Percentiles rank a stretch among this genome's conserved stretches.
These are phyloP conservation scores for Euphorbia schlechtendalii DNA, from an alignment of 441 rosid species.

Conservation along the genomic window DNA sequence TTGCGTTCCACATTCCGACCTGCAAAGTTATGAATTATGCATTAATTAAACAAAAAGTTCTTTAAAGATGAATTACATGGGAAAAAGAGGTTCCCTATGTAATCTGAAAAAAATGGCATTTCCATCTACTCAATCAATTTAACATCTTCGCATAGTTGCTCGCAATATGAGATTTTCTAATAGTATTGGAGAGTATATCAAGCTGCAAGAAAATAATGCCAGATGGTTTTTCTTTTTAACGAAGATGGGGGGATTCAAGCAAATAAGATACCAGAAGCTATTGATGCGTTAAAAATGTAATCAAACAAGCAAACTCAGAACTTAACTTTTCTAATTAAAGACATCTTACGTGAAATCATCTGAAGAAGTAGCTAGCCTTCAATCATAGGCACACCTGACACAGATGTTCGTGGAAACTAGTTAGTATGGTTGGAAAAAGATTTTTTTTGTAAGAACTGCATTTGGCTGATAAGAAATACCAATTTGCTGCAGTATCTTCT, in stretches of 20 bases:
- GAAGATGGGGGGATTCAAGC: slow-evolving; percentile 56
- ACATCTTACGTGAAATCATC: slow-evolving; percentile 78
- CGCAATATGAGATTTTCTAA: background rate
- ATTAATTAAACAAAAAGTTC: background rate
- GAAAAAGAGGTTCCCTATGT: background rate
- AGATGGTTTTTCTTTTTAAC: slow-evolving; percentile 70
- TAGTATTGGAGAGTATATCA: background rate
- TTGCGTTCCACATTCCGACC: slow-evolving; percentile 12
- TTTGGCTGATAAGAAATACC: slow-evolving; percentile 37
- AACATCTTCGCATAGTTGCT: background rate
- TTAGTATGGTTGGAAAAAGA: background rate
- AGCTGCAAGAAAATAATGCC: slow-evolving; percentile 68
- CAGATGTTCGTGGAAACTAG: slow-evolving; percentile 8
- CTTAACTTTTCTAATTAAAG: too few relatives aligned
- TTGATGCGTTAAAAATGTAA: background rate
- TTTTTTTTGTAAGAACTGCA: background rate
- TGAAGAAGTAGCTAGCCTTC: slow-evolving; percentile 67
- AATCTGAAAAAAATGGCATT: background rate
- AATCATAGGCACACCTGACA: slow-evolving; percentile 61
- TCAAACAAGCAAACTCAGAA: too few relatives aligned
- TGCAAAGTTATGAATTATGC: slow-evolving; percentile 14
- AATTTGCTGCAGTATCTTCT: slow-evolving; percentile 88
- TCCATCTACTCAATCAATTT: background rate
- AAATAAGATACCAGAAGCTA: slow-evolving; percentile 1
- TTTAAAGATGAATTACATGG: background rate